A percentile compares a stretch with the other conserved stretches of the same genome.
Conservation (phyloP, 805 yeast species). For the Candida andamanensis region DNA sequence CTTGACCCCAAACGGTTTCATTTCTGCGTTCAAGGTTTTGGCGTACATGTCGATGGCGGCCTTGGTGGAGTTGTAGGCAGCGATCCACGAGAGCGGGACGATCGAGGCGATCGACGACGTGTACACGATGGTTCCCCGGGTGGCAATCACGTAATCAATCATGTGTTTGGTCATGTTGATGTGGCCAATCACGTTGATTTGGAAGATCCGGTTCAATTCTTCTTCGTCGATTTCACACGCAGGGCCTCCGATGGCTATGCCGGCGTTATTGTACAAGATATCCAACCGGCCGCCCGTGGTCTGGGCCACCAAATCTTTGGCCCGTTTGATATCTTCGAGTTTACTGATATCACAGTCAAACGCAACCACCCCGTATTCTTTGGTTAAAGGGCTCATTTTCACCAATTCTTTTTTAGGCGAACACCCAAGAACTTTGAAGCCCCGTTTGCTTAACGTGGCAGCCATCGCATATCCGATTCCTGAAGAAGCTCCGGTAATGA, state of each 20-base stretch:
- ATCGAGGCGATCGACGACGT: slow-evolving; percentile 31
- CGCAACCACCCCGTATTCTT: slow-evolving; percentile 22
- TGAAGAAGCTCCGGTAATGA: slow-evolving; percentile 49
- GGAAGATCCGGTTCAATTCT: slow-evolving; percentile 15
- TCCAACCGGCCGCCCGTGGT: slow-evolving; percentile 30
- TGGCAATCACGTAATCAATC: slow-evolving; percentile 22
- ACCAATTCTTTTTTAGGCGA: slow-evolving; percentile 21
- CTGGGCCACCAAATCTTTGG: slow-evolving; percentile 15
- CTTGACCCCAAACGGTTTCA: slow-evolving; percentile 16
- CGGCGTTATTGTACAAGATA: slow-evolving; percentile 40
- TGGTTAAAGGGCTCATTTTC: slow-evolving; percentile 20
- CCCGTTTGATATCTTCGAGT: slow-evolving; percentile 21
- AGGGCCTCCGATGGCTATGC: slow-evolving; percentile 21
- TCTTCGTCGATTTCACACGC: slow-evolving; percentile 28
- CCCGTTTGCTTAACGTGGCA: slow-evolving; percentile 36
- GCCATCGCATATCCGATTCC: slow-evolving; percentile 46
- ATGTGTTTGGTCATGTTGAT: slow-evolving; percentile 30
- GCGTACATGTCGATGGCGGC: slow-evolving; percentile 16
- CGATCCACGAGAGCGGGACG: slow-evolving; percentile 28
- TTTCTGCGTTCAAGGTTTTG: slow-evolving; percentile 12
- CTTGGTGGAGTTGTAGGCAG: slow-evolving; percentile 33
- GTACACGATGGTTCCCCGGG: slow-evolving; percentile 33
- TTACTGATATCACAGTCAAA: slow-evolving; percentile 33
- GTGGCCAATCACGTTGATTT: slow-evolving; percentile 38
- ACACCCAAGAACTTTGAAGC: slow-evolving; percentile 34